A percentile compares a stretch with the other conserved stretches of the same genome.
These are phyloP conservation scores for Solanum clarkiae DNA, from an alignment of 257 asterid genomes.

Conservation along the genomic window DNA sequence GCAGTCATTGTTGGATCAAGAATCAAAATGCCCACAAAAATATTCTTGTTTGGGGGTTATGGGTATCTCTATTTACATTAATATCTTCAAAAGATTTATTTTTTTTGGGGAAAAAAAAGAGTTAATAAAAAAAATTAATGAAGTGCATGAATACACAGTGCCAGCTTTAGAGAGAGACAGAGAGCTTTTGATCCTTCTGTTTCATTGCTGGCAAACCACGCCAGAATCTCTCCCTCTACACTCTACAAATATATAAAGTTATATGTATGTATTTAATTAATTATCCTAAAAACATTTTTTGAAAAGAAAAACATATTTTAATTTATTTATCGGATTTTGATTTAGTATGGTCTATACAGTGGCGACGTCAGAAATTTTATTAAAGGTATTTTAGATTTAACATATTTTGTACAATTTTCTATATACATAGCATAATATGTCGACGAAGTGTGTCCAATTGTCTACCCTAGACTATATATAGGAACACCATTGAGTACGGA, in stretches of 20 bases:
- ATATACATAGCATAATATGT: too few relatives aligned
- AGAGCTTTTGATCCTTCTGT: background rate
- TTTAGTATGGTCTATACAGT: too few relatives aligned
- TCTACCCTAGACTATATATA: too few relatives aligned
- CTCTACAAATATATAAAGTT: background rate
- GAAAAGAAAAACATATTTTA: too few relatives aligned
- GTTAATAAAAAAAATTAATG: background rate
- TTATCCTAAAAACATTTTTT: background rate
- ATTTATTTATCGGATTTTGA: background rate
- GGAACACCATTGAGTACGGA: too few relatives aligned
- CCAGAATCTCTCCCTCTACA: background rate
- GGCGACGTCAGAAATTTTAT: too few relatives aligned
- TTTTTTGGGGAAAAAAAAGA: background rate
- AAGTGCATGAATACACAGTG: slow-evolving; percentile 5
- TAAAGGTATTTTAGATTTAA: too few relatives aligned
- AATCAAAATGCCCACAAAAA: background rate
- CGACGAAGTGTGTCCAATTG: too few relatives aligned
- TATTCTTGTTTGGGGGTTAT: background rate
- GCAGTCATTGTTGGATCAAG: slow-evolving; percentile 45
- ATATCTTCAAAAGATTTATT: background rate
- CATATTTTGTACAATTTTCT: too few relatives aligned
- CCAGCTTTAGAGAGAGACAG: slow-evolving; percentile 12
- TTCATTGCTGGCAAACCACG: slow-evolving; percentile 22
- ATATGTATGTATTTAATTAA: background rate
- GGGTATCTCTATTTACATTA: slow-evolving; percentile 3